Conservation (phyloP, 768 basidiomycete species). For the Lentinus brumalis region DNA sequence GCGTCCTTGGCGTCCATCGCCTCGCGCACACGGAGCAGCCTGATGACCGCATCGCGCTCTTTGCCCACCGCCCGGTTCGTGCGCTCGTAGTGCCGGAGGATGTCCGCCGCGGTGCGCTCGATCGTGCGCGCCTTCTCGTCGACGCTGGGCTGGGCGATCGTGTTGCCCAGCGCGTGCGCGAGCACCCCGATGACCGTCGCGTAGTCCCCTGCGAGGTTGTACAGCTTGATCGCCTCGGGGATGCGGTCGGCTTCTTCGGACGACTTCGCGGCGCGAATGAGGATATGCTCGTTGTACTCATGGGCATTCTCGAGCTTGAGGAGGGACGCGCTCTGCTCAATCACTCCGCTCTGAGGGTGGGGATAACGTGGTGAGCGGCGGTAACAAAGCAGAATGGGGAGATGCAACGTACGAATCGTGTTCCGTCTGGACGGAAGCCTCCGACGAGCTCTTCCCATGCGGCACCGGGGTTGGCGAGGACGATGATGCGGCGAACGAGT, state of each 20-base stretch:
- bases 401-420: constrained; percentile 70
- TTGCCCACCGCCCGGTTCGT: constrained; percentile 72
- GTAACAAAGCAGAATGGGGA: background rate
- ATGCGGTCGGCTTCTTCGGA: constrained; percentile 84
- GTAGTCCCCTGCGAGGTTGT: constrained; percentile 93
- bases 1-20: constrained; percentile 75
- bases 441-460: constrained; percentile 95
- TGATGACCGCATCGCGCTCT: constrained; percentile 72
- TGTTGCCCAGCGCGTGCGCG: constrained; percentile 83
- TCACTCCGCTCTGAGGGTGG: constrained; percentile 68
- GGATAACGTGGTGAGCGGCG: background rate
- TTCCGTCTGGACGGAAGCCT: constrained; percentile 87
- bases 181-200: constrained; percentile 85
- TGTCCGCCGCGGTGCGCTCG: constrained; percentile 76
- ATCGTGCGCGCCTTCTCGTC: constrained; percentile 66
- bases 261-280: constrained; percentile 78
- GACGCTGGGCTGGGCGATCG: constrained; percentile 61
- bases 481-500: constrained; percentile 74
- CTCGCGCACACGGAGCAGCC: constrained; percentile 78
- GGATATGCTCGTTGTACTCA: constrained; percentile 80
- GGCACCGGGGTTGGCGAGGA: constrained; percentile 73
- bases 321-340: constrained; percentile 80
- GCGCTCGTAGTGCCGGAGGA: constrained; percentile 78
- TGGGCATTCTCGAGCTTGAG: constrained; percentile 67
- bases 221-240: constrained; percentile 91